These are phyloP conservation scores for Coemansia sp. DNA, from an alignment of 192 early-diverging fungal species.

Conservation along the genomic window DNA sequence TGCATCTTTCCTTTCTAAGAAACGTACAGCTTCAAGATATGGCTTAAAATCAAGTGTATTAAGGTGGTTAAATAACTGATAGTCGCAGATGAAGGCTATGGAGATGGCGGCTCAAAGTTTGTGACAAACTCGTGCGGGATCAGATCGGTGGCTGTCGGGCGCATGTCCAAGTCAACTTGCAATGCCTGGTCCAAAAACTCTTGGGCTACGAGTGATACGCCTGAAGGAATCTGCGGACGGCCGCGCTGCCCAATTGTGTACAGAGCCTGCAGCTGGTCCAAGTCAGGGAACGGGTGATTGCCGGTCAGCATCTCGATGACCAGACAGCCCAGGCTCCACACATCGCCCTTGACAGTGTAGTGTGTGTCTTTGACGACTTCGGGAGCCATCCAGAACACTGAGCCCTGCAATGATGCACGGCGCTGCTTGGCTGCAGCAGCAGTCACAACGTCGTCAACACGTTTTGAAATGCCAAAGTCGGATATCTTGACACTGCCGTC, in stretches of 20 bases:
- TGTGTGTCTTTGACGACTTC: conserved; percentile 92
- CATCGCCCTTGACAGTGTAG: conserved; percentile 90
- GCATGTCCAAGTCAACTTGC: conserved; percentile 49
- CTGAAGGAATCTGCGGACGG: conserved; percentile 43
- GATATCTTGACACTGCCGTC: conserved; percentile 95
- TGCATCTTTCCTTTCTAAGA: not conserved
- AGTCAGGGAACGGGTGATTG: conserved; percentile 83
- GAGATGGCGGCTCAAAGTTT: conserved; percentile 22
- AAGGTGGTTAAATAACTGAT: not conserved
- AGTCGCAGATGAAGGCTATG: conserved; percentile 9
- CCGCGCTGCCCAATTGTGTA: conserved; percentile 62
- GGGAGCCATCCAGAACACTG: conserved; percentile 99
- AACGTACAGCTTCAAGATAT: not conserved
- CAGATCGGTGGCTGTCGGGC: conserved; percentile 55
- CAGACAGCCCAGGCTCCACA: conserved; percentile 93
- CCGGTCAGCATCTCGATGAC: conserved; percentile 99
- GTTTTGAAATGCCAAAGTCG: conserved; percentile 99
- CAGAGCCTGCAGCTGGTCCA: conserved; percentile 79
- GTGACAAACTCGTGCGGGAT: conserved; percentile 46
- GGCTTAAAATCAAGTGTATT: not conserved
- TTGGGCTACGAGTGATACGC: conserved; percentile 34
- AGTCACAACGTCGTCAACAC: conserved; percentile 67
- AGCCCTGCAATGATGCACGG: conserved; percentile 87
- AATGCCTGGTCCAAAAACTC: conserved; percentile 54
- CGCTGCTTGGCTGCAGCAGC: conserved; percentile 45